These are phyloP conservation scores for Alopecurus myosuroides DNA, from an alignment of 176 grass and related monocot species.

Conservation along the genomic window DNA sequence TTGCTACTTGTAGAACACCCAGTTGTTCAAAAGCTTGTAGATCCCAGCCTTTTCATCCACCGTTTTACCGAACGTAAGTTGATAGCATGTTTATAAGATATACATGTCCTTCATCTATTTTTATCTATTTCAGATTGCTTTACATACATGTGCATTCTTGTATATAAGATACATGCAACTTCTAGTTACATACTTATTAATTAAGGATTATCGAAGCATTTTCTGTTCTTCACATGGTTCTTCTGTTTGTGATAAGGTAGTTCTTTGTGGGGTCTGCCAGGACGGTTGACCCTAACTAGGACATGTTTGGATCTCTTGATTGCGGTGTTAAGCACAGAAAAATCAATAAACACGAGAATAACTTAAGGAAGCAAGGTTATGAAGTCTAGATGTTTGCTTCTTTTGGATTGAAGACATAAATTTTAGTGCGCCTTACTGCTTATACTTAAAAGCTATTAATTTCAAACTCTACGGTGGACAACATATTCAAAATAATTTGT, in stretches of 20 bases:
- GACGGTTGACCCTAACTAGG: not conserved
- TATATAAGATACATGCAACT: not conserved
- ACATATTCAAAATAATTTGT: not conserved
- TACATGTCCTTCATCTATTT: too few species aligned
- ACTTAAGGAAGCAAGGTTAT: not conserved
- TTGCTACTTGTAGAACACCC: conserved; percentile 67
- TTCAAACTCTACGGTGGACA: not conserved
- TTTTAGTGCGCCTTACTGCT: too few species aligned
- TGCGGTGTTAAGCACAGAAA: not conserved
- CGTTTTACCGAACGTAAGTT: conserved; percentile 91
- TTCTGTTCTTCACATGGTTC: not conserved
- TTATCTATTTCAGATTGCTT: not conserved
- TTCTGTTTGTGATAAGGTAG: not conserved
- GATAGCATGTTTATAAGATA: not conserved
- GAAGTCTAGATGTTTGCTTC: not conserved
- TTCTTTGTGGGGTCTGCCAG: not conserved
- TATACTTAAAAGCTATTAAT: not conserved
- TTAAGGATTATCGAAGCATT: not conserved
- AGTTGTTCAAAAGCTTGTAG: conserved; percentile 77
- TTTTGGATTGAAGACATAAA: not conserved
- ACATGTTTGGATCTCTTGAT: not conserved
- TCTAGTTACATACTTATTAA: not conserved
- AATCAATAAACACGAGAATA: not conserved
- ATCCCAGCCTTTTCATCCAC: conserved; percentile 97
- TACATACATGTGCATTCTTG: not conserved